Base-by-base conservation (phyloP, 805 yeast species). In the Kodamaea hsintzibuensis region DNA sequence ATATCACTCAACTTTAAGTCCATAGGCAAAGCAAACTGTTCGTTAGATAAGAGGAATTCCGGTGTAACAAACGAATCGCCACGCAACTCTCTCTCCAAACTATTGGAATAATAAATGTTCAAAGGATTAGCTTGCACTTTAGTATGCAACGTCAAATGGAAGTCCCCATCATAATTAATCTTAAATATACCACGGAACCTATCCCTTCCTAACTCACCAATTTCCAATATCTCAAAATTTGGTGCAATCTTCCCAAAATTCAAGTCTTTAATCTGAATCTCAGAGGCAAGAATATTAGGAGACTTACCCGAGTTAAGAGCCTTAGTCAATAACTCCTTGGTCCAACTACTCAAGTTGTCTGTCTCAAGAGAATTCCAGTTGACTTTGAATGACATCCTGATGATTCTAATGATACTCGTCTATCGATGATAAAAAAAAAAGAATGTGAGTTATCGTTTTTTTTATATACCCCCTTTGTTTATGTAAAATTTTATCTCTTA, bases 121-220 rank as follows among this genome's bases (percentile, higher is more conserved):
- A 91, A 73, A 6, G 95, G 88, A 68, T 90, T 90, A 0, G 96
- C 96, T 68, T 89, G 91, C 12, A 91, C 90, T 53, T 86, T 84
- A 0, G 96, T 89, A 51, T 84, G 87, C 50, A 89, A 76, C 0
- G 91, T 86, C 51, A 89, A 81, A 52, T 82, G 82, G 16, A 91
- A 89, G 66, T 87, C 90, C 2, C 96, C 96, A 47, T 77, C 74
- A 65, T 89, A 89, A 60, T 82, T 83, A 57, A 89, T 79, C 62
- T 88, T 89, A 75, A 89, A 89, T 17, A 89, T 89, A 1, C 96
- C 96, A 54, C 95, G 76, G 63, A 89, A 89, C 56, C 89, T 71
- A 68, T 89, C 95, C 25, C 74, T 76, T 6, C 85, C 95, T 35
- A 89, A 69, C 65, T 89, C 96, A 4, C 96, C 96, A 58, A 89